These are phyloP conservation scores for Globisporangium canariense DNA, from an alignment of 352 stramenopile species.

Conservation along the genomic window DNA sequence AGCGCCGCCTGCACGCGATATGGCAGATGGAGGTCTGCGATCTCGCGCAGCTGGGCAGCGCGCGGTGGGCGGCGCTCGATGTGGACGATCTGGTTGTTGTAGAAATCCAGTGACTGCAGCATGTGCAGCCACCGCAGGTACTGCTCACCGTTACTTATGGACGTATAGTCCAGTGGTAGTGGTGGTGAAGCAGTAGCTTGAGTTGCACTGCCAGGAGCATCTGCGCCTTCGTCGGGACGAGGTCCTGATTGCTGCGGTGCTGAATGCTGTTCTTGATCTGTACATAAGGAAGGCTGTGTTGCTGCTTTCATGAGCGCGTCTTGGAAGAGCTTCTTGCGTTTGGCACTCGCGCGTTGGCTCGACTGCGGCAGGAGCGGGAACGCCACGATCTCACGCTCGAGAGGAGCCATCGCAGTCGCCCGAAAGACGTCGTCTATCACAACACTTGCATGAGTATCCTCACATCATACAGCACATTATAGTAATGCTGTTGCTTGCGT, in stretches of 20 bases:
- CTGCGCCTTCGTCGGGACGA: not conserved
- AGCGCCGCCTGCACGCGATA: constrained; percentile 38
- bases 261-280: not conserved
- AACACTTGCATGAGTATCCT: not conserved
- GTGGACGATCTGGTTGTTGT: constrained; percentile 78
- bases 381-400: constrained; percentile 44
- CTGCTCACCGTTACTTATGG: not conserved
- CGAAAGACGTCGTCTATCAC: constrained; percentile 42
- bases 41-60: constrained; percentile 34
- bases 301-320: constrained; percentile 27
- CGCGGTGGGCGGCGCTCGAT: constrained; percentile 54
- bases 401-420: constrained; percentile 16
- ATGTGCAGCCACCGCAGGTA: constrained; percentile 45
- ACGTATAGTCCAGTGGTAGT: not conserved
- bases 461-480: not conserved
- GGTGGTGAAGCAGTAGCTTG: not conserved
- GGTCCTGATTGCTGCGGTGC: not conserved
- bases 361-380: constrained; percentile 59
- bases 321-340: constrained; percentile 56
- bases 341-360: constrained; percentile 51
- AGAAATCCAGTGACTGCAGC: constrained; percentile 51
- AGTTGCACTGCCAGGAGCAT: not conserved
- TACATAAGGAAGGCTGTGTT: not conserved
- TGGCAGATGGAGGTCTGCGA: constrained; percentile 38
- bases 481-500: not conserved